These are phyloP conservation scores for Aureoboletus auriporus DNA, from an alignment of 768 basidiomycete species.

Conservation along the genomic window DNA sequence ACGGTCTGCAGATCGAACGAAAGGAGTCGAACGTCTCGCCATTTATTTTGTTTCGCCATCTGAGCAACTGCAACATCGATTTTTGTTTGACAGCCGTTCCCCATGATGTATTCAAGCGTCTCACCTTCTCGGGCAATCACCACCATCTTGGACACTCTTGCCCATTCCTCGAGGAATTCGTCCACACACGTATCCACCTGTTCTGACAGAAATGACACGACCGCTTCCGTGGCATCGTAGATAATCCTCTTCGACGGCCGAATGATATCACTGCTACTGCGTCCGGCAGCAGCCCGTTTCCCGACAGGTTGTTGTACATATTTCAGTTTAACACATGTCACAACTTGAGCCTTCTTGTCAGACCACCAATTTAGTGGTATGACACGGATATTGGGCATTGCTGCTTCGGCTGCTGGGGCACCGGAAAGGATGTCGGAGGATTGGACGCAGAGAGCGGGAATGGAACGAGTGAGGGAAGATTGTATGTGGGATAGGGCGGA, in stretches of 20 bases:
- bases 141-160: slow-evolving; percentile 88
- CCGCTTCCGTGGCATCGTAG: slow-evolving; percentile 83
- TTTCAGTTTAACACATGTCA: slow-evolving; percentile 87
- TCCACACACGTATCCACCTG: slow-evolving; percentile 86
- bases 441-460: slow-evolving; percentile 81
- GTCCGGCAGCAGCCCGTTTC: slow-evolving; percentile 53
- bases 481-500: slow-evolving; percentile 55
- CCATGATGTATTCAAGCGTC: slow-evolving; percentile 4
- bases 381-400: slow-evolving; percentile 88
- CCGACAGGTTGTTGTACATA: slow-evolving; percentile 86
- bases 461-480: slow-evolving; percentile 69
- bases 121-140: slow-evolving; percentile 87
- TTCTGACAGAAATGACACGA: slow-evolving; percentile 85
- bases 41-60: slow-evolving; percentile 69
- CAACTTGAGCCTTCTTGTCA: slow-evolving; percentile 71
- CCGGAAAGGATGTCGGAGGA: slow-evolving; percentile 78
- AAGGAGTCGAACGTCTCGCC: slow-evolving; percentile 74
- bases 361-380: slow-evolving; percentile 93
- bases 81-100: not conserved
- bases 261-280: slow-evolving; percentile 52
- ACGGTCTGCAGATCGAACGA: slow-evolving; percentile 92
- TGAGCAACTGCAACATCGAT: slow-evolving; percentile 56
- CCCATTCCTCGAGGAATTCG: slow-evolving; percentile 91
- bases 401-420: slow-evolving; percentile 84
- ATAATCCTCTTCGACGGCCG: slow-evolving; percentile 86